Base-by-base conservation (phyloP, 257 asterid genomes). In the Nicotiana paniculata region DNA sequence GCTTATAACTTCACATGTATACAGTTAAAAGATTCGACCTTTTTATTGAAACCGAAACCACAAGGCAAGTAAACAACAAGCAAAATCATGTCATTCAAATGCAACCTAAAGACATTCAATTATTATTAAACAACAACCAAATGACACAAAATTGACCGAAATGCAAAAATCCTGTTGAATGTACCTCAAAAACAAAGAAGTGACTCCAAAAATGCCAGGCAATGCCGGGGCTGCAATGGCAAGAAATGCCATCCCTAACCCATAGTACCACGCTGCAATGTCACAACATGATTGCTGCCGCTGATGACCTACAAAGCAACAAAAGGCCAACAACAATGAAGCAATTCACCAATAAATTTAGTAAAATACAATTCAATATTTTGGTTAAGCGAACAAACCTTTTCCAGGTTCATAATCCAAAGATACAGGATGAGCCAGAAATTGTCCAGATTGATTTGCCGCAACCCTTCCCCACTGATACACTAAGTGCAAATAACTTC, bases 111-210 rank as follows among this genome's bases (percentile, higher is more conserved):
- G 6, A 18, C 24, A 6, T 17, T 18, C 26, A 58, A 5, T 18
- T 54, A 21, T 21, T 61, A 61, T 21, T 37, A 70, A 37, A 46
- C 61, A 43, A 21, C 37, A 6, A 72, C 21, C 79, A 46, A 72
- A 72, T 24, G 61, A 24, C 59, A 72, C 37, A 46, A 46, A 72
- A 72, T 24, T 24, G 39, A 74, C 53, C 3, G 16, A 15, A 74
- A 48, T 48, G 62, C 62, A 74, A 8, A 74, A 24, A 46, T 7
- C 13, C 1, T 1, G 59, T 72, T 0, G 21, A 48, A 28, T 51
- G 79, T 74, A 74, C 99, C 97, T 96, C 82, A 86, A 43, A 90
- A 96, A 96, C 9, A 96, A 89, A 83, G 99, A 97, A 83, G 93
- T 88, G 83, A 92, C 80, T 83, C 99, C 99, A 39, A 94, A 86